Percentiles rank a stretch among this genome's conserved stretches.
These are phyloP conservation scores for Macrophomina pseudophaseolina DNA, from an alignment of 2,329 filamentous ascomycete genomes.

Conservation along the genomic window DNA sequence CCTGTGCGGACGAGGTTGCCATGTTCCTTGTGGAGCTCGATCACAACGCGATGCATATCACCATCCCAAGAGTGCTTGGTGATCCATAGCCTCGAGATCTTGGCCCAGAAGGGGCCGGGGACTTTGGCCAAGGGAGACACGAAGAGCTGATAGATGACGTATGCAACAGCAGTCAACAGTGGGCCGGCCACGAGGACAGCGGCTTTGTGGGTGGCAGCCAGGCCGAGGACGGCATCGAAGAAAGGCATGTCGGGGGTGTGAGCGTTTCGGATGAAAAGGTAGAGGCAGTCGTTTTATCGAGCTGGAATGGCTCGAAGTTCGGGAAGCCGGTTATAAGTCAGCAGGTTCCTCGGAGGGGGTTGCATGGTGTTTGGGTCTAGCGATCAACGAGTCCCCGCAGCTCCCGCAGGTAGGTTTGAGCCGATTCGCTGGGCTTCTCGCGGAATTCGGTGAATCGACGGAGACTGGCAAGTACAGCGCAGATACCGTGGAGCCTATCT, in stretches of 20 bases:
- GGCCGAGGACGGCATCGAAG: background rate
- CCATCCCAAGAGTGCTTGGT: conserved; percentile 39
- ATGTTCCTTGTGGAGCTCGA: conserved; percentile 37
- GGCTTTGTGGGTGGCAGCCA: conserved; percentile 3
- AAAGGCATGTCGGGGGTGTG: conserved; percentile 13
- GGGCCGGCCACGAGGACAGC: background rate
- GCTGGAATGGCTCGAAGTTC: background rate
- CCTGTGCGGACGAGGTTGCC: conserved; percentile 35
- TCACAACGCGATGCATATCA: conserved; percentile 37
- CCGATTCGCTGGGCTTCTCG: conserved; percentile 17
- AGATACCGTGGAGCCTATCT: background rate
- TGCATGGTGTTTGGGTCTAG: conserved; percentile 9
- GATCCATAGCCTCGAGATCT: conserved; percentile 37
- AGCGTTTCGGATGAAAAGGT: background rate
- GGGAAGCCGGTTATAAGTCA: background rate
- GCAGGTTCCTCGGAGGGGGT: background rate
- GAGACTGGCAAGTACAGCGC: background rate
- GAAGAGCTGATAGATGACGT: conserved; percentile 30
- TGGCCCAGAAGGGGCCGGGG: conserved; percentile 39
- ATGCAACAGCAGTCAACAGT: conserved; percentile 7
- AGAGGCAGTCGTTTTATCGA: conserved; percentile 15
- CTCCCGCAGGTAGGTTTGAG: background rate
- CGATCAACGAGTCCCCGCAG: background rate
- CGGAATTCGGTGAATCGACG: conserved; percentile 3
- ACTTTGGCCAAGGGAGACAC: conserved; percentile 34